Conservation (phyloP, 2,329 filamentous ascomycete species). For the Aspergillus fumigatiaffinis region DNA sequence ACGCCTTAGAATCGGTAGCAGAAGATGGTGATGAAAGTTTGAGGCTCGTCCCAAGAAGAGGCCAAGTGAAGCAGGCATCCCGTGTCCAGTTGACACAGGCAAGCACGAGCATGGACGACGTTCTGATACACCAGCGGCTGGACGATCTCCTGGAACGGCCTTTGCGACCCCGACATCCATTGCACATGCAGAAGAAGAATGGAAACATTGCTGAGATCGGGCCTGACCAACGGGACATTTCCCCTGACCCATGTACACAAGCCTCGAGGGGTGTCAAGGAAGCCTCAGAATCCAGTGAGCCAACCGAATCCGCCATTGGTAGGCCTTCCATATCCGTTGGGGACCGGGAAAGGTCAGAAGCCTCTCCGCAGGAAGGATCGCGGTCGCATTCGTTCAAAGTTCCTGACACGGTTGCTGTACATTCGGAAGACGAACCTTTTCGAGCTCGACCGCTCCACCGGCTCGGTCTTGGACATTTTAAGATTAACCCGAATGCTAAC, state of each 20-base stretch:
- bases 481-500: conserved; percentile 70
- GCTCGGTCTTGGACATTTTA: conserved; percentile 71
- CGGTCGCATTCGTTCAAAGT: background rate
- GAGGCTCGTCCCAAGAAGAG: background rate
- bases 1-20: conserved; percentile 44
- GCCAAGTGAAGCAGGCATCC: background rate
- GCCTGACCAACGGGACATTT: background rate
- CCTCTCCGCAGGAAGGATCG: background rate
- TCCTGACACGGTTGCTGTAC: conserved; percentile 5
- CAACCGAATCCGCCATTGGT: background rate
- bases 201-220: conserved; percentile 1
- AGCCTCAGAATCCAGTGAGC: background rate
- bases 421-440: conserved; percentile 43
- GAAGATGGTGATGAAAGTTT: conserved; percentile 46
- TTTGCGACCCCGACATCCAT: conserved; percentile 18
- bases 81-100: background rate
- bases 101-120: background rate
- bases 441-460: conserved; percentile 55
- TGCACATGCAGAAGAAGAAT: conserved; percentile 6
- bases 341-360: background rate
- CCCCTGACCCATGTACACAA: background rate
- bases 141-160: conserved; percentile 30
- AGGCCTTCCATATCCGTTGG: background rate
- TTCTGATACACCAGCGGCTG: conserved; percentile 22
- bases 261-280: background rate